Base-by-base conservation (phyloP, 768 basidiomycete species). In the Candolleomyces efflorescens region DNA sequence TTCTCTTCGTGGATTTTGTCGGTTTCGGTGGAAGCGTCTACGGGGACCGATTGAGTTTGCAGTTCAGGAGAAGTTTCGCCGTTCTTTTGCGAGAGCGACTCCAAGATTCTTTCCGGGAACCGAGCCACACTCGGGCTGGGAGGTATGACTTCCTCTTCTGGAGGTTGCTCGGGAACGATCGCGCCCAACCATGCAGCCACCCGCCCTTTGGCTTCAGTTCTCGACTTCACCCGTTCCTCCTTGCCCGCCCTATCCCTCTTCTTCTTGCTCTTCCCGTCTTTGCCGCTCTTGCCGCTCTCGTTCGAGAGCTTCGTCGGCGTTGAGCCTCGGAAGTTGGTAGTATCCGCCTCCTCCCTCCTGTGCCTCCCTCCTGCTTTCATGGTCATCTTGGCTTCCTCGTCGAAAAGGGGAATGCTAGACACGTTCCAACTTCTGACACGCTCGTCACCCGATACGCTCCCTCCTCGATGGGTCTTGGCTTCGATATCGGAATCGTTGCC, bases 111-210 rank as follows among this genome's bases (percentile, higher is more conserved):
- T 17, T 46, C 52, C 9, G 51, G 54, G 22, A 24, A 53, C 18
- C 60, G 62, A 20, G 64, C 55, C 18, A 71, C 70, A 60, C 71
- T 73, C 10, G 75, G 72, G 58, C 73, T 77, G 1, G 78, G 75
- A 32, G 78, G 72, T 41, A 75, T 71, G 23, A 73, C 68, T 36
- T 85, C 80, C 55, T 78, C 70, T 52, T 79, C 79, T 5, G 82
- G 82, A 1, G 84, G 82, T 3, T 72, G 75, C 43, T 79, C 81
- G 3, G 81, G 75, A 53, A 86, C 85, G 49, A 91, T 83, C 9
- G 72, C 32, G 32, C 86, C 89, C 59, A 92, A 63, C 90, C 90
- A 92, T 7, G 85, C 88, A 9, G 89, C 78, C n/a, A 92, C 84
- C 22, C 87, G 74, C 6, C 89, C 88, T 59, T 87, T 87, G 10